These are phyloP conservation scores for Rhizopogon vinicolor DNA, from an alignment of 768 basidiomycete species.

Conservation along the genomic window DNA sequence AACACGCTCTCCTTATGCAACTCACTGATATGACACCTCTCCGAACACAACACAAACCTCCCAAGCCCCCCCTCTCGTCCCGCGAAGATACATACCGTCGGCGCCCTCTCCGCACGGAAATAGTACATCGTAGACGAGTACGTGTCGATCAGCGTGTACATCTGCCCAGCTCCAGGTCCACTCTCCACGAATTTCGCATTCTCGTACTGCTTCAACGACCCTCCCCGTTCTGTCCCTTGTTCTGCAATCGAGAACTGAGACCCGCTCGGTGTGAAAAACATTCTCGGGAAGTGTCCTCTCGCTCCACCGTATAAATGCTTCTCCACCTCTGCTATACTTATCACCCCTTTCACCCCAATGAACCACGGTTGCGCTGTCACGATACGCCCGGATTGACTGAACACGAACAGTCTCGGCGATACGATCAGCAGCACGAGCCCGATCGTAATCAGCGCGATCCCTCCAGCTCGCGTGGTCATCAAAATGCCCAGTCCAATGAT, in stretches of 20 bases:
- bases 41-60: conserved; percentile 18
- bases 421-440: conserved; percentile 1
- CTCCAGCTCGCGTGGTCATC: background rate
- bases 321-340: conserved; percentile 6
- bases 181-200: background rate
- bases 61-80: conserved; percentile 18
- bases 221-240: conserved; percentile 1
- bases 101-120: conserved; percentile 10
- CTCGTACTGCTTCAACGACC: conserved; percentile 2
- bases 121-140: conserved; percentile 12
- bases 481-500: background rate
- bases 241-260: conserved; percentile 7
- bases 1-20: conserved; percentile 17
- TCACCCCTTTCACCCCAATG: conserved; percentile 15
- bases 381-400: conserved; percentile 13
- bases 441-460: background rate
- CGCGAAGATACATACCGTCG: conserved; percentile 16
- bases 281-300: conserved; percentile 2
- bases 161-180: background rate
- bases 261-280: conserved; percentile 12
- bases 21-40: conserved; percentile 10
- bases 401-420: conserved; percentile 6
- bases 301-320: conserved; percentile 12
- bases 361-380: conserved; percentile 13
- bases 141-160: conserved; percentile 15